Evolutionary conservation across 2,329 filamentous ascomycete genomes (phyloP), one percentile per base, ranked within the genome.

Genomic region (Penicillium sp.): DNA sequence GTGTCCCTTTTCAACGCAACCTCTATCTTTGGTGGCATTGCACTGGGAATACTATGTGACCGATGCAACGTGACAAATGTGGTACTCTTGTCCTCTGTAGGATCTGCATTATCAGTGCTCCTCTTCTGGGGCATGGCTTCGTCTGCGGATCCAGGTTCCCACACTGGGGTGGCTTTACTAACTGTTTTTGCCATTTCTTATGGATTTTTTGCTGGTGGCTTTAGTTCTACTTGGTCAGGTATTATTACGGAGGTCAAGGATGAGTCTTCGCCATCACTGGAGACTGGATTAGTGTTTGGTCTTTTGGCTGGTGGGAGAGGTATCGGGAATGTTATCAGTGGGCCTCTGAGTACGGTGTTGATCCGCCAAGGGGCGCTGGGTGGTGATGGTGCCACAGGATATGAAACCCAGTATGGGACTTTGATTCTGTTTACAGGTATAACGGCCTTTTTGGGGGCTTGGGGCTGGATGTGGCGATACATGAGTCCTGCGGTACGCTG

Each of bases 171-270:
- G 24, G 78, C 79, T 0, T 72, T 86, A 3, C 69, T 89, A 31
- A 82, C 86, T 24, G 62, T 84, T 8, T 90, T 87, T 69, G 84
- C 85, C 33, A 71, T 87, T 19, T 74, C 81, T 4, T 90, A 87
- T 65, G 87, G 87, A 0, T 78, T 89, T 62, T 89, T 88, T 54
- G 86, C 86, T 0, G 84, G 86, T 0, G 82, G 84, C 0, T 90
- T 86, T 66, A 84, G 83, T 2, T 82, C 83, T 1, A 83, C 85
- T 0, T 90, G 86, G 86, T 79, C 79, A 14, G 79, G 80, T 2
- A 66, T 82, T 24, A 75, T 84, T 55, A 83, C 81, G 29, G 78
- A 85, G 65, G 70, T 85, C 53, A 79, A 83, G 68, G 66, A 69
- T 47, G 65, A 71, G 35, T 65, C 63, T 3, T 60, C 63, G 3